Evolutionary conservation across 208 protist genomes (phyloP).

Genomic region (Wallacemonas rigidus): DNA sequence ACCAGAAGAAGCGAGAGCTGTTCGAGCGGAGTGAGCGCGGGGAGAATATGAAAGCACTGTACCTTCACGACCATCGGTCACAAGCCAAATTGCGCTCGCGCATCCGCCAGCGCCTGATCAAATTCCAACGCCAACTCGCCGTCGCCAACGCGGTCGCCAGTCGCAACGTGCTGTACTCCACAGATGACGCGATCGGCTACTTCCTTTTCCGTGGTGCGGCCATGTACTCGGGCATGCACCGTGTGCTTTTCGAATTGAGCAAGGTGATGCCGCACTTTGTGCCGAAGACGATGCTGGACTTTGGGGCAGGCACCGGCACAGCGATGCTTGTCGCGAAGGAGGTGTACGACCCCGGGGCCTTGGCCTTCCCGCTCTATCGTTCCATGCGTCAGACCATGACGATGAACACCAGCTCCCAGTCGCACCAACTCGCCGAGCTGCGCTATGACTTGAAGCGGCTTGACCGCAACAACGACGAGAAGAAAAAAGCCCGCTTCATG

Average conservation of each 20-base stretch:
- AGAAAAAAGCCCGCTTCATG: slow-evolving; percentile 89
- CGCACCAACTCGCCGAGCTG: slow-evolving; percentile 64
- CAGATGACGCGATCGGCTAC: slow-evolving; percentile 87
- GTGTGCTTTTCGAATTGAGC: slow-evolving; percentile 85
- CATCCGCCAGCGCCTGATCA: slow-evolving; percentile 83
- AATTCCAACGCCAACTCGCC: slow-evolving; percentile 85
- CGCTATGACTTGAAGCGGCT: slow-evolving; percentile 74
- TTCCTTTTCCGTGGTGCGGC: slow-evolving; percentile 85
- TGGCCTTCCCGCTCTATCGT: slow-evolving; percentile 88
- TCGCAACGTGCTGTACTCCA: slow-evolving; percentile 80
- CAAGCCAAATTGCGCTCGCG: slow-evolving; percentile 86
- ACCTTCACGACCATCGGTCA: slow-evolving; percentile 71
- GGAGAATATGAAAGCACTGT: slow-evolving; percentile 70
- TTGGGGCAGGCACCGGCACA: slow-evolving; percentile 83
- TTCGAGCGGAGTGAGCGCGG: slow-evolving; percentile 81
- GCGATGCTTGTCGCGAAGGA: slow-evolving; percentile 87
- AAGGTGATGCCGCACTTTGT: slow-evolving; percentile 89
- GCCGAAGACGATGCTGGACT: slow-evolving; percentile 89
- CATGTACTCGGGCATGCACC: slow-evolving; percentile 90
- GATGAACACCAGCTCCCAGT: slow-evolving; percentile 55
- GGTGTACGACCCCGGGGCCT: slow-evolving; percentile 81
- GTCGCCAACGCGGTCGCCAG: slow-evolving; percentile 81
- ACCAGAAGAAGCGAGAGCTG: slow-evolving; percentile 88
- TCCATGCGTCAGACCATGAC: slow-evolving; percentile 85
- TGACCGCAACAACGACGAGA: slow-evolving; percentile 78